phyloP scores from a whole-genome alignment of 2,329 filamentous ascomycete genomes.

The Fusarium annulatum region DNA sequence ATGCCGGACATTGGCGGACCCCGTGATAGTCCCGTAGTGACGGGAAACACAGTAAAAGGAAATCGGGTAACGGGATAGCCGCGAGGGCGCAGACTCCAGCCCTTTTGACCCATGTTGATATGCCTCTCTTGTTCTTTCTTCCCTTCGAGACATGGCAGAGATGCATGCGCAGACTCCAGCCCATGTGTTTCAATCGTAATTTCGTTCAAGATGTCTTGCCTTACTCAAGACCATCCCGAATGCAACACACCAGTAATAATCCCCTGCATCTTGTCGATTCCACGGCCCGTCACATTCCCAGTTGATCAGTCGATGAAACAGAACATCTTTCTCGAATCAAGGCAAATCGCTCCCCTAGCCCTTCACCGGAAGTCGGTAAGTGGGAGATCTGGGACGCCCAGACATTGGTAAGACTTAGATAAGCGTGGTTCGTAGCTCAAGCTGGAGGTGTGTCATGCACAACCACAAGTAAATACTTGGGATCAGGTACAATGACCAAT shows the following conservation, averaged over 20 bases:
- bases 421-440: conserved; percentile 50
- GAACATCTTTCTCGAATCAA: conserved; percentile 7
- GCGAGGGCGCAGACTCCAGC: conserved; percentile 35
- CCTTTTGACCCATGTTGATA: conserved; percentile 13
- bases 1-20: conserved; percentile 20
- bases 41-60: conserved; percentile 26
- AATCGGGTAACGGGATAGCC: conserved; percentile 23
- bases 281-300: conserved; percentile 21
- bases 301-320: conserved; percentile 18
- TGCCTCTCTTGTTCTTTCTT: not conserved
- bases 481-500: conserved; percentile 83
- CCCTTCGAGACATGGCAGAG: not conserved
- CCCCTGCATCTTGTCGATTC: conserved; percentile 17
- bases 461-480: conserved; percentile 81
- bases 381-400: conserved; percentile 19
- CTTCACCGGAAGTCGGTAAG: conserved; percentile 20
- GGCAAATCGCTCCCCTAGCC: conserved; percentile 7
- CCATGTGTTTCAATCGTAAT: conserved; percentile 14
- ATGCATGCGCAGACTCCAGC: conserved; percentile 6
- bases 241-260: conserved; percentile 23
- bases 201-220: conserved; percentile 18
- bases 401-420: conserved; percentile 30
- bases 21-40: conserved; percentile 14
- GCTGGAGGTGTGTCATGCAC: conserved; percentile 83
- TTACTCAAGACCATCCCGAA: conserved; percentile 18